phyloP scores from a whole-genome alignment of 371 early-diverging fungal species.

The Gilbertella persicaria region DNA sequence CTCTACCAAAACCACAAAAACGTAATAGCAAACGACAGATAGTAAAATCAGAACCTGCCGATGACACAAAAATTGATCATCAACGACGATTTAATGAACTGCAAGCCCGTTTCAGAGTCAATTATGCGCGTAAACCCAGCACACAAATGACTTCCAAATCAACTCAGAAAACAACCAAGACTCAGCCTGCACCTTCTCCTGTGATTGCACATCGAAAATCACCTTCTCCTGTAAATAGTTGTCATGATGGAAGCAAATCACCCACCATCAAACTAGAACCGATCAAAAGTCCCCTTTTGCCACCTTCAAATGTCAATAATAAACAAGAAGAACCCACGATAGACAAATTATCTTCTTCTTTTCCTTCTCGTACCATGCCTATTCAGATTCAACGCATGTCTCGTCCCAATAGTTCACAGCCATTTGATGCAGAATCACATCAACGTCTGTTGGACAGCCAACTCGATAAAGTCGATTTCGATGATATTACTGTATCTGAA shows the following conservation, averaged over 20 bases:
- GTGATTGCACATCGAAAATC: background rate
- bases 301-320: background rate
- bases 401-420: conserved; percentile 24
- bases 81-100: conserved; percentile 31
- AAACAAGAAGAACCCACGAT: background rate
- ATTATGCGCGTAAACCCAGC: conserved; percentile 23
- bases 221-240: background rate
- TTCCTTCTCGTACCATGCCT: conserved; percentile 37
- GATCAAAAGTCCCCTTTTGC: background rate
- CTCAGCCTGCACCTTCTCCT: background rate
- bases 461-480: conserved; percentile 67
- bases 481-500: conserved; percentile 78
- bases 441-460: conserved; percentile 62
- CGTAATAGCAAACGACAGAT: too few relatives aligned
- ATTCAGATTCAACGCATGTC: conserved; percentile 47
- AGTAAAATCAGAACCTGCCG: conserved; percentile 6
- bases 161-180: background rate
- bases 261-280: background rate
- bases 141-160: too few relatives aligned
- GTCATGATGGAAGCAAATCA: background rate
- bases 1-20: too few relatives aligned
- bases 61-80: conserved; percentile 20
- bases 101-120: conserved; percentile 28
- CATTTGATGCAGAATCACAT: conserved; percentile 47
- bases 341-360: conserved; percentile 6